These are phyloP conservation scores for Phymatotrichopsis omnivora DNA, from an alignment of 2,329 filamentous ascomycete genomes.

Conservation along the genomic window DNA sequence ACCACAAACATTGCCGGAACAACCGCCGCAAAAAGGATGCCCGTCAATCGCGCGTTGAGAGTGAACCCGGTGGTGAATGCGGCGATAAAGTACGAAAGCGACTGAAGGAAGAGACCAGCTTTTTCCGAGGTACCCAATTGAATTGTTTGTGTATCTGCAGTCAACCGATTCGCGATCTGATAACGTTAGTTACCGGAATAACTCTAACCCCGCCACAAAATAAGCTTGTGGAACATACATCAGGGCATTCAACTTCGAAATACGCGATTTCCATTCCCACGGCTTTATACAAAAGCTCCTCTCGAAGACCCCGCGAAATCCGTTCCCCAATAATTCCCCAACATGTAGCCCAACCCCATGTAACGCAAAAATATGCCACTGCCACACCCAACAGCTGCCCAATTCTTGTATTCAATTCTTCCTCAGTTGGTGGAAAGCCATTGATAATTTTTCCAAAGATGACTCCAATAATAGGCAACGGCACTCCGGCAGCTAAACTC, in stretches of 20 bases:
- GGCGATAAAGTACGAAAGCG: slow-evolving; percentile 55
- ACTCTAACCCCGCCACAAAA: no score
- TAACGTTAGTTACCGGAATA: not conserved
- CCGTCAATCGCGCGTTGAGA: slow-evolving; percentile 52
- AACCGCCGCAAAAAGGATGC: slow-evolving; percentile 46
- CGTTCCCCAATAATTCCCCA: slow-evolving; percentile 44
- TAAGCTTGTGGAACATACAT: slow-evolving; percentile 36
- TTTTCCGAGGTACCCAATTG: slow-evolving; percentile 61
- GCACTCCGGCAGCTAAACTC: slow-evolving; percentile 36
- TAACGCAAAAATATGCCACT: slow-evolving; percentile 42
- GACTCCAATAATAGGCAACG: slow-evolving; percentile 38
- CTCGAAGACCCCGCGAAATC: slow-evolving; percentile 41
- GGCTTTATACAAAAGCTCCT: slow-evolving; percentile 40
- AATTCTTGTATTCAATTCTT: slow-evolving; percentile 21
- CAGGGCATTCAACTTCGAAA: slow-evolving; percentile 43
- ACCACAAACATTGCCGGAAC: slow-evolving; percentile 42
- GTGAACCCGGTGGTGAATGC: slow-evolving; percentile 59
- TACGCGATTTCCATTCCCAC: slow-evolving; percentile 45
- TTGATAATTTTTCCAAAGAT: slow-evolving; percentile 44
- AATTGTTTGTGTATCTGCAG: slow-evolving; percentile 55
- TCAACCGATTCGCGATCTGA: slow-evolving; percentile 40
- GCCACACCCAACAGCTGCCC: slow-evolving; percentile 31
- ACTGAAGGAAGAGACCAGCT: slow-evolving; percentile 54
- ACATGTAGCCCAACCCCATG: slow-evolving; percentile 42
- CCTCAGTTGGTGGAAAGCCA: slow-evolving; percentile 39